These are phyloP conservation scores for Alopecurus myosuroides DNA, from an alignment of 176 grass and related monocot species.

Conservation along the genomic window DNA sequence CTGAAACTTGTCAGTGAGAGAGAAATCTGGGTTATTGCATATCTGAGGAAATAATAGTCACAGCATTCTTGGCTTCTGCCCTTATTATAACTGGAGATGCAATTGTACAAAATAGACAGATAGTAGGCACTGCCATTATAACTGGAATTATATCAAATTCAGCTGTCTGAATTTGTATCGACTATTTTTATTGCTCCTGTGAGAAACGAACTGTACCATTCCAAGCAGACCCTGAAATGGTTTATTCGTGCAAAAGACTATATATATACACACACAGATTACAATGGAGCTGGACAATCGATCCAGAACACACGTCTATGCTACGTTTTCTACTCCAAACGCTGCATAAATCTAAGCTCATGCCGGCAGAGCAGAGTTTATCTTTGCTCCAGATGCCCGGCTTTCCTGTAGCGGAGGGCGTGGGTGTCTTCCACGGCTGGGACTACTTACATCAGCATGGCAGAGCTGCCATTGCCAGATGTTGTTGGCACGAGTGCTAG, in stretches of 20 bases:
- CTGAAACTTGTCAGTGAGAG: too few species aligned
- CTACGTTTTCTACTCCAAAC: neutral
- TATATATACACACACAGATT: slow-evolving; percentile 30
- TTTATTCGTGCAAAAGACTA: slow-evolving; percentile 3
- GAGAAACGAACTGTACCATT: neutral
- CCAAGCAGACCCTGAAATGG: neutral
- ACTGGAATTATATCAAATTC: neutral
- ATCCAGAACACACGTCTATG: slow-evolving; percentile 4
- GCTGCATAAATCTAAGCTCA: slow-evolving; percentile 7
- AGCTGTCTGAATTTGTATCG: slow-evolving; percentile 2
- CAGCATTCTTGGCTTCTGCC: neutral
- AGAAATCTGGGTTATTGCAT: too few species aligned
- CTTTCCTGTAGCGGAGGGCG: neutral
- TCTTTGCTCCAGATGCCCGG: neutral
- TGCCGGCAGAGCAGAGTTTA: neutral
- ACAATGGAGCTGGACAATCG: slow-evolving; percentile 4
- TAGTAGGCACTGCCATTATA: neutral
- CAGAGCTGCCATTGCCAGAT: slow-evolving; percentile 8
- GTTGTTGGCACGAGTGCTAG: slow-evolving; percentile 64
- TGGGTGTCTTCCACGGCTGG: neutral
- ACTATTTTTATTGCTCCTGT: neutral
- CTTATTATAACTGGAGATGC: neutral
- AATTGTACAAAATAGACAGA: neutral
- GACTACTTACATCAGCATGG: slow-evolving; percentile 25
- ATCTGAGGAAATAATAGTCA: neutral